Base-by-base conservation (phyloP, 352 stramenopile species). In the Thalassiosira livingstoniorum region DNA sequence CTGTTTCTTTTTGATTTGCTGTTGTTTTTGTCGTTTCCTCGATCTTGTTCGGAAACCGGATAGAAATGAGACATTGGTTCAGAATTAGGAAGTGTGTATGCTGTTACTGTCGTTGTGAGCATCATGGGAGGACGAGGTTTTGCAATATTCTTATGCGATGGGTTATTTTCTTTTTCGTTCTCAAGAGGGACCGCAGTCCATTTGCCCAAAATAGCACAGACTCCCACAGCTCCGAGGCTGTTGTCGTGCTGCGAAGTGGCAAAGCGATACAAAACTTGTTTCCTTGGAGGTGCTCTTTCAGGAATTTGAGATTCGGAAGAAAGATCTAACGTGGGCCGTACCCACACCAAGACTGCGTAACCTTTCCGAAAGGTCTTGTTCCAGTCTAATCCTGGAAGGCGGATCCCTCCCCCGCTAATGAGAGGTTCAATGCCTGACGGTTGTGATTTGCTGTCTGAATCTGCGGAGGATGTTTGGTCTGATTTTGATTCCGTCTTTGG, bases 281-380 rank as follows among this genome's bases (percentile, higher is more conserved):
- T 86, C 18, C 62, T 58, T 2, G 80, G 65, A 0, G 64, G 31
- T 32, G 53, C 25, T 13, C 39, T 57, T 29, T 58, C 39, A 2
- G 34, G 29, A 35, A 65, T 67, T 4, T 34, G 18, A 60, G 43
- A 25, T 25, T 64, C 58, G 35, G 18, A 21, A 31, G 51, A 27
- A 61, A 64, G 64, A 13, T 73, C 58, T 11, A 92, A 47, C 18
- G 76, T 63, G 29, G 89, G 88, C 45, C 90, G 77, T n/a, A 95
- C 78, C 91, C 91, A 95, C 31, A 95, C 69, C 21, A 93, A 62
- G 0, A 95, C 47, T 1, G 84, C 90, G 62, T 95, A 94, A 21
- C 88, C 83, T 78, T 94, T 95, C 18, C 86, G 87, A 80, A 94
- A 95, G 13, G 86, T 86, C 27, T 75, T 75, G 64, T 92, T 90